Evolutionary conservation across 2,329 filamentous ascomycete genomes (phyloP), one percentile per base, ranked within the genome.

Genomic region (Berkeleyomyces rouxiae): DNA sequence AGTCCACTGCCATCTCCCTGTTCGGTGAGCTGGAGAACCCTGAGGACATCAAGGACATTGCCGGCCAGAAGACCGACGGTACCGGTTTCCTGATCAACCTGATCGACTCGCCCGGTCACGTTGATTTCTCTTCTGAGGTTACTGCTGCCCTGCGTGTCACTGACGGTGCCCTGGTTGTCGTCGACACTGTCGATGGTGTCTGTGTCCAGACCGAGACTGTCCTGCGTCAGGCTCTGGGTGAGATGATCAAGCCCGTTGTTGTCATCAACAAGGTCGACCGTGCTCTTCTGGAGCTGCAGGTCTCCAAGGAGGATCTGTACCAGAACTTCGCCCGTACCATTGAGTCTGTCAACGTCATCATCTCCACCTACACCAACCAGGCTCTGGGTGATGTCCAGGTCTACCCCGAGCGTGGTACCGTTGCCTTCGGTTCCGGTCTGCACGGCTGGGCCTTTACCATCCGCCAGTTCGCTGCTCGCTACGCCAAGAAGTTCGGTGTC

Each of bases 181-280:
- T 99, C 81, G 93, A 99, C 82, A 96, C 91, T 78, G 88, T 99
- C 71, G 93, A 96, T 79, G 93, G 93, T 90, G 95, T 99, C 72
- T 99, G 93, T 79, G 93, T 99, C 76, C 93, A 99, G 84, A 99
- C 93, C 75, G 93, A 99, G 87, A 99, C 93, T 74, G 93, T 99
- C 73, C 85, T 99, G 70, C 91, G 93, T 76, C 93, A 99, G 83
- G 92, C 93, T 77, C 90, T 99, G 71, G 88, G 90, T 85, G 93
- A 99, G 86, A 92, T 93, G 81, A 99, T 99, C 80, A 97, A 97
- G 88, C 93, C 93, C 73, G 92, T 99, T 74, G 85, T 96, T 76
- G 88, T 96, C 79, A 96, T 99, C 85, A 99, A 99, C 90, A 99
- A 99, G 88, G 93, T 99, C 78, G 93, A 99, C 76, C 92, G 93